A percentile compares a stretch with the other conserved stretches of the same genome.
phyloP scores from a whole-genome alignment of 371 early-diverging fungal species.

The Mucor racemosus region DNA sequence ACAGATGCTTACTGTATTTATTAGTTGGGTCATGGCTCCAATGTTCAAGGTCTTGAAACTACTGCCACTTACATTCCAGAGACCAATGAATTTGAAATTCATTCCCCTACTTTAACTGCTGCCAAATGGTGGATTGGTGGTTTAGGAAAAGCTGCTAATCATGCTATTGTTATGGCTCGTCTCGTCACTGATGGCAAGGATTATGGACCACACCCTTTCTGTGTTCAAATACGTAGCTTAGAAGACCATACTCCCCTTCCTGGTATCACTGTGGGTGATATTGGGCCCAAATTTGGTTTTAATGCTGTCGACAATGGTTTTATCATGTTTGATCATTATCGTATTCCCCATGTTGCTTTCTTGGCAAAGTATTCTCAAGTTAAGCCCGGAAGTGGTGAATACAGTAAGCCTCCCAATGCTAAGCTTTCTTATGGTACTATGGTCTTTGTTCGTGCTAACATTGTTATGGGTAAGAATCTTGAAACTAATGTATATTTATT shows the following conservation, averaged over 20 bases:
- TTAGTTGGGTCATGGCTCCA: constrained; percentile 77
- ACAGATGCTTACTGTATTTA: neutral
- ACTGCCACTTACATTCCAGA: constrained; percentile 84
- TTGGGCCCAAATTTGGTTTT: constrained; percentile 90
- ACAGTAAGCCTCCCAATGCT: constrained; percentile 67
- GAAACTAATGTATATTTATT: too few relatives aligned
- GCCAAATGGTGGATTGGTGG: constrained; percentile 95
- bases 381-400: constrained; percentile 65
- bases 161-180: constrained; percentile 89
- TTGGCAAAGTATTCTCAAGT: constrained; percentile 82
- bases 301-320: constrained; percentile 88
- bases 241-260: constrained; percentile 76
- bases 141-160: constrained; percentile 69
- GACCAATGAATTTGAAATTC: constrained; percentile 84
- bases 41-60: constrained; percentile 87
- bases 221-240: constrained; percentile 85
- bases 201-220: constrained; percentile 85
- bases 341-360: constrained; percentile 81
- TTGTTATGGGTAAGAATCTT: constrained; percentile 47
- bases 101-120: constrained; percentile 81
- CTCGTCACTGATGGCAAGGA: constrained; percentile 79
- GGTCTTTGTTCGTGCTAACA: constrained; percentile 73
- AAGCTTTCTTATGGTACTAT: constrained; percentile 82
- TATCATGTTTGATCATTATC: constrained; percentile 76
- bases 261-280: constrained; percentile 90